A percentile compares a stretch with the other conserved stretches of the same genome.
Conservation (phyloP, 2,329 filamentous ascomycete species). For the Calonectria pteridis region DNA sequence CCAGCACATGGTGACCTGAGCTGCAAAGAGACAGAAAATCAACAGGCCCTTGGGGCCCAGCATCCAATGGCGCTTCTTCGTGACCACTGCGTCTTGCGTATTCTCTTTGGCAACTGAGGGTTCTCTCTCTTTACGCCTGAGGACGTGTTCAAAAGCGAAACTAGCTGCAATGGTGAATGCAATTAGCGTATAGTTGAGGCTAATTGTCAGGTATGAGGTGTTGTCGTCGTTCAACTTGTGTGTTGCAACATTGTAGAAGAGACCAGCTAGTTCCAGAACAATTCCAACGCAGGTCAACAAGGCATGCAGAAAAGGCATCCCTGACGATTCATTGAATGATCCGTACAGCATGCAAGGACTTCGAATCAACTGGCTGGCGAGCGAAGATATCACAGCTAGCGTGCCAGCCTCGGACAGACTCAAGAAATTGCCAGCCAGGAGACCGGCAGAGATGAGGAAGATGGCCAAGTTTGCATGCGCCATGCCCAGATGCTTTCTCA, state of each 20-base stretch:
- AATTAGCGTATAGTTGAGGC: slow-evolving; percentile 22
- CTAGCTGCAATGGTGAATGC: slow-evolving; percentile 21
- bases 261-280: slow-evolving; percentile 6
- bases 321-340: slow-evolving; percentile 7
- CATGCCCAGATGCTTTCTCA: slow-evolving; percentile 22
- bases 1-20: slow-evolving; percentile 30
- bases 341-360: slow-evolving; percentile 11
- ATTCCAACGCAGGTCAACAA: slow-evolving; percentile 15
- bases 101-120: background rate
- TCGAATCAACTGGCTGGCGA: slow-evolving; percentile 26
- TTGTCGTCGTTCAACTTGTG: slow-evolving; percentile 11
- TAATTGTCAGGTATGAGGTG: background rate
- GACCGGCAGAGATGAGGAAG: slow-evolving; percentile 13
- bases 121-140: background rate
- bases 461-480: slow-evolving; percentile 24
- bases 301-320: slow-evolving; percentile 3
- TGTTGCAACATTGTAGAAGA: slow-evolving; percentile 9
- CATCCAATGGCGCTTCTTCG: background rate
- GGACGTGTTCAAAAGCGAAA: background rate
- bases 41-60: slow-evolving; percentile 19
- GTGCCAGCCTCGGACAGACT: slow-evolving; percentile 27
- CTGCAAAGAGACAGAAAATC: slow-evolving; percentile 14
- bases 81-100: background rate
- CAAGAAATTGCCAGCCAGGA: slow-evolving; percentile 16
- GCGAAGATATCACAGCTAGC: slow-evolving; percentile 30